Evolutionary conservation across 345 rosid species (phyloP).

Genomic region (Moricandia arvensis): DNA sequence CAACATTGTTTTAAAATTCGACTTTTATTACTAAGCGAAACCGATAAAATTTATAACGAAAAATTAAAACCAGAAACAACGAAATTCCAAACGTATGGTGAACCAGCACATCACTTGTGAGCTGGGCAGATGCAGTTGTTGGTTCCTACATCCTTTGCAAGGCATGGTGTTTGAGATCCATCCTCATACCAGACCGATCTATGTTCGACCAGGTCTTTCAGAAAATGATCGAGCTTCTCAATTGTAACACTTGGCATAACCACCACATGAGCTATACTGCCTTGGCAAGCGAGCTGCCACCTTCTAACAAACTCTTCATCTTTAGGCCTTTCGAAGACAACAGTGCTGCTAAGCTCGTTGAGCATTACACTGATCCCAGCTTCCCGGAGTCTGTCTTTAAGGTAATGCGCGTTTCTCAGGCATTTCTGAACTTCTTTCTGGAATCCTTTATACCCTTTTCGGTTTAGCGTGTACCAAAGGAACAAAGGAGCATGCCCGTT

Average conservation of each 20-base stretch:
- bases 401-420: conserved; percentile 85
- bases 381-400: conserved; percentile 60
- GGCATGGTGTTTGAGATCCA: conserved; percentile 55
- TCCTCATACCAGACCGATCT: conserved; percentile 63
- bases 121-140: conserved; percentile 61
- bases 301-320: conserved; percentile 89
- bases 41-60: not conserved
- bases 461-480: conserved; percentile 92
- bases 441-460: conserved; percentile 90
- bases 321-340: conserved; percentile 84
- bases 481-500: conserved; percentile 98
- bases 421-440: conserved; percentile 97
- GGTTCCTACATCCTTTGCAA: conserved; percentile 63
- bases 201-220: conserved; percentile 56
- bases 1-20: too few species aligned
- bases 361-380: conserved; percentile 90
- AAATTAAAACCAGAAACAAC: conserved; percentile 3
- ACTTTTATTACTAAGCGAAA: too few species aligned
- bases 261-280: conserved; percentile 82
- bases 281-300: conserved; percentile 97
- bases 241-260: conserved; percentile 89
- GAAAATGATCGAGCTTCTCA: conserved; percentile 74
- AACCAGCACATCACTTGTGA: conserved; percentile 45
- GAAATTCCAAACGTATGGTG: not conserved
- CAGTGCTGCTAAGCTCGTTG: conserved; percentile 91